Evolutionary conservation across 257 asterid species (phyloP).

Genomic region (Solanum rostratum): DNA sequence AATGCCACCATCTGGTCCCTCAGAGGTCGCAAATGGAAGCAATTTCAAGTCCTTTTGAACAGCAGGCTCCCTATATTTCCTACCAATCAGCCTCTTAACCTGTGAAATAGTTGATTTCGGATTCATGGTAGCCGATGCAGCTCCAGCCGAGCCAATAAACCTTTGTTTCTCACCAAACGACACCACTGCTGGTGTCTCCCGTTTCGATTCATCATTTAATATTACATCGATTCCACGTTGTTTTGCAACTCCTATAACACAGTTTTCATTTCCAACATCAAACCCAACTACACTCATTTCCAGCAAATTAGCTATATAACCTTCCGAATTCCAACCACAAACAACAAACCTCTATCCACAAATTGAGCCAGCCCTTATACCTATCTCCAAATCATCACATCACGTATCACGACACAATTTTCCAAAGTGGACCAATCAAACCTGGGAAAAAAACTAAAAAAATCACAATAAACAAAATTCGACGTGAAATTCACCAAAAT

Average conservation of each 20-base stretch:
- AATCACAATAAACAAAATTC: not conserved
- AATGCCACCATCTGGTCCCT: conserved; percentile 73
- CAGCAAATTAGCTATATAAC: conserved; percentile 5
- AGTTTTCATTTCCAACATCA: conserved; percentile 91
- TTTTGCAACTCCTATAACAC: conserved; percentile 80
- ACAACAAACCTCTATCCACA: not conserved
- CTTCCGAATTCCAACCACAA: conserved; percentile 1
- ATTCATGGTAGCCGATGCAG: conserved; percentile 87
- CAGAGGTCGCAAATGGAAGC: conserved; percentile 70
- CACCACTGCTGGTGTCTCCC: conserved; percentile 83
- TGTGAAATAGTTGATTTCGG: conserved; percentile 89
- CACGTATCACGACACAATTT: not conserved
- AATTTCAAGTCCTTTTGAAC: conserved; percentile 65
- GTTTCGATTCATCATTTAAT: conserved; percentile 79
- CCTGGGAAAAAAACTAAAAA: not conserved
- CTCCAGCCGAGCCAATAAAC: conserved; percentile 84
- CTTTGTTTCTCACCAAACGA: conserved; percentile 93
- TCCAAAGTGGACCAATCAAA: not conserved
- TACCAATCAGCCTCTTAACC: conserved; percentile 82
- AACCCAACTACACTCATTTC: conserved; percentile 85
- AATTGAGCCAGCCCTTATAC: not conserved
- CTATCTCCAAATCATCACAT: not conserved
- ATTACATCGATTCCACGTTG: conserved; percentile 82
- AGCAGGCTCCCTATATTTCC: conserved; percentile 39
- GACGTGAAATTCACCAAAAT: not conserved